These are phyloP conservation scores for Nicotiana benthamiana DNA, from an alignment of 257 asterid species.

Conservation along the genomic window DNA sequence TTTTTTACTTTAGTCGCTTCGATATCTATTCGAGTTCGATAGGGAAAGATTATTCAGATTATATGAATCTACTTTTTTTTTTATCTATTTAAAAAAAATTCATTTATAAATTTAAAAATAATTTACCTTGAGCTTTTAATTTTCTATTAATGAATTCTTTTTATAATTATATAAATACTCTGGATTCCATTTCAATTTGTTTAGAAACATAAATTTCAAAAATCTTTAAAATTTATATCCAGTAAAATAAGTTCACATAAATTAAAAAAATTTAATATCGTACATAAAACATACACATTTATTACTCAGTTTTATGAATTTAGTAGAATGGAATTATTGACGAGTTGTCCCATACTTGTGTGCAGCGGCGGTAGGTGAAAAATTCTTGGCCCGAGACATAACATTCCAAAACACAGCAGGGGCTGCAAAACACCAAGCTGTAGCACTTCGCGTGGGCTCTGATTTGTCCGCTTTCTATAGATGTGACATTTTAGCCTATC, in stretches of 20 bases:
- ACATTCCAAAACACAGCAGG: slow-evolving; percentile 70
- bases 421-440: slow-evolving; percentile 57
- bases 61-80: too few species aligned
- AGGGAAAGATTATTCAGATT: too few species aligned
- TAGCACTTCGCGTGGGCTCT: slow-evolving; percentile 59
- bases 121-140: too few species aligned
- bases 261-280: not conserved
- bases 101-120: too few species aligned
- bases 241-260: too few species aligned
- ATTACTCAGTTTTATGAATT: not conserved
- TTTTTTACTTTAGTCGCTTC: not conserved
- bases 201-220: too few species aligned
- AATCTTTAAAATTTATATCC: too few species aligned
- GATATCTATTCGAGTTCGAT: not conserved
- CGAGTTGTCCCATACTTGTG: not conserved
- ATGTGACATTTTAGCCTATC: slow-evolving; percentile 47
- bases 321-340: not conserved
- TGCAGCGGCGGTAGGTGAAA: slow-evolving; percentile 55
- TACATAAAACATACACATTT: not conserved
- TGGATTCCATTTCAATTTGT: too few species aligned
- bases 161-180: too few species aligned
- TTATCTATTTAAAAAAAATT: too few species aligned
- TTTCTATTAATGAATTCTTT: too few species aligned
- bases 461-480: slow-evolving; percentile 50
- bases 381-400: slow-evolving; percentile 53